Evolutionary conservation across 495 filamentous ascomycete species (phyloP).

Genomic region (Baudoinia panamericana): DNA sequence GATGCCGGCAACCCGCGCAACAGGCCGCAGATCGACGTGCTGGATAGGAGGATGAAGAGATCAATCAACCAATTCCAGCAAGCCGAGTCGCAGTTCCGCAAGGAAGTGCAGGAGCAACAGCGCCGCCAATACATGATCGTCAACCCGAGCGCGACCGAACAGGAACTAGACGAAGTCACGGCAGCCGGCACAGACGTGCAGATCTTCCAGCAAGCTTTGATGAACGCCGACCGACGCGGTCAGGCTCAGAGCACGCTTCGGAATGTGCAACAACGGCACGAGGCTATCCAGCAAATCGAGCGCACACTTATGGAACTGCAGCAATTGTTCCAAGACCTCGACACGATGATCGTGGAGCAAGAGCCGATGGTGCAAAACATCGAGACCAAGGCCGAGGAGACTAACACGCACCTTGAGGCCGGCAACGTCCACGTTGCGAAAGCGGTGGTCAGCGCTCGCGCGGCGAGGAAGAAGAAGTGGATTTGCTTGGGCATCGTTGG

Average conservation of each 20-base stretch:
- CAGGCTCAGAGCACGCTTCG: slow-evolving; percentile 65
- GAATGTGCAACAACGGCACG: slow-evolving; percentile 70
- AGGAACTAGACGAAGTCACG: slow-evolving; percentile 64
- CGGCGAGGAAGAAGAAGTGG: slow-evolving; percentile 92
- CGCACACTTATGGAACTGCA: slow-evolving; percentile 71
- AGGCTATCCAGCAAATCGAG: slow-evolving; percentile 84
- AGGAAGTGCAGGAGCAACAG: slow-evolving; percentile 66
- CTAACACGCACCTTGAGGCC: slow-evolving; percentile 60
- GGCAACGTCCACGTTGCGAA: slow-evolving; percentile 66
- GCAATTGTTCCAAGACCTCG: slow-evolving; percentile 73
- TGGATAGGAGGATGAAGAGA: slow-evolving; percentile 63
- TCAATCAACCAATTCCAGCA: slow-evolving; percentile 70
- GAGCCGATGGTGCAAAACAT: slow-evolving; percentile 64
- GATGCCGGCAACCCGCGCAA: slow-evolving; percentile 58
- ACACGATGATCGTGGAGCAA: slow-evolving; percentile 69
- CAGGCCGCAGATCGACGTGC: slow-evolving; percentile 60
- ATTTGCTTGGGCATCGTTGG: slow-evolving; percentile 63
- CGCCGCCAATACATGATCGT: slow-evolving; percentile 84
- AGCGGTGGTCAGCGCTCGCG: slow-evolving; percentile 67
- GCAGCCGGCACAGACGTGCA: slow-evolving; percentile 55
- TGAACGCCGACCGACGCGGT: slow-evolving; percentile 57
- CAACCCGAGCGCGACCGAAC: slow-evolving; percentile 67
- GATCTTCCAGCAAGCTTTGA: slow-evolving; percentile 69
- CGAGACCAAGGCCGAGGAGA: slow-evolving; percentile 67
- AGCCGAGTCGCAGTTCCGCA: slow-evolving; percentile 61